Percentiles rank a stretch among this genome's conserved stretches.
phyloP scores from a whole-genome alignment of 306 rosid genomes.

The Alnus glutinosa region DNA sequence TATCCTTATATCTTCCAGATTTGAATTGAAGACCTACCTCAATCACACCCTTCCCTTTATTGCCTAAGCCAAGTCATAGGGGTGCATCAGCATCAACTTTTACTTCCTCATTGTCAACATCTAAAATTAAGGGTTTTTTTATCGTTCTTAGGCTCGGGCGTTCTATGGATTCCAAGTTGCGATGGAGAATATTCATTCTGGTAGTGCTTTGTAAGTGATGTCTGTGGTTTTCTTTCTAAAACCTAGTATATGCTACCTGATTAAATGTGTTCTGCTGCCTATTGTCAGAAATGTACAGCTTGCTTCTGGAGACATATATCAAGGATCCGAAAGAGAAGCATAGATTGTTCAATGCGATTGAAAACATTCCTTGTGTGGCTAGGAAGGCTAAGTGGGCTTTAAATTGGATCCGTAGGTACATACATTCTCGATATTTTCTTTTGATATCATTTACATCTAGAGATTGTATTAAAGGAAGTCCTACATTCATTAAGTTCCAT shows the following conservation, averaged over 20 bases:
- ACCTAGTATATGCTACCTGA: slow-evolving; percentile 27
- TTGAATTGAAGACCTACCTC: slow-evolving; percentile 4
- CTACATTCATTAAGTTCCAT: not conserved
- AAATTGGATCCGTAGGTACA: slow-evolving; percentile 79
- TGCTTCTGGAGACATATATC: slow-evolving; percentile 84
- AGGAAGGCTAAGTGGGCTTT: slow-evolving; percentile 89
- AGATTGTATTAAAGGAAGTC: not conserved
- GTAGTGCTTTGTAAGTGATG: slow-evolving; percentile 40
- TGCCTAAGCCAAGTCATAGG: not conserved
- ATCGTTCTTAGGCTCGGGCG: slow-evolving; percentile 71
- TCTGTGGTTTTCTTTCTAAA: slow-evolving; percentile 20
- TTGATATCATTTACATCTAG: not conserved
- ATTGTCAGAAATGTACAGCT: slow-evolving; percentile 85
- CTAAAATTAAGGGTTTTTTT: slow-evolving; percentile 27
- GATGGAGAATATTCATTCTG: slow-evolving; percentile 93
- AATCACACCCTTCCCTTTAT: not conserved
- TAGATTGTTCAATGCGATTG: slow-evolving; percentile 77
- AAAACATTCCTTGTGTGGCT: slow-evolving; percentile 78
- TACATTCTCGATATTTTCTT: not conserved
- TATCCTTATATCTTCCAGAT: not conserved
- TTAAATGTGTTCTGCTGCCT: slow-evolving; percentile 26
- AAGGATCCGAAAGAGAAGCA: slow-evolving; percentile 86
- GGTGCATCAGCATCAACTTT: not conserved
- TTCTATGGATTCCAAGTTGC: slow-evolving; percentile 94
- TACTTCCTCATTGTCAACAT: slow-evolving; percentile 21